A percentile compares a stretch with the other conserved stretches of the same genome.
These are phyloP conservation scores for Carex cristatella DNA, from an alignment of 176 grass and related monocot genomes.

Conservation along the genomic window DNA sequence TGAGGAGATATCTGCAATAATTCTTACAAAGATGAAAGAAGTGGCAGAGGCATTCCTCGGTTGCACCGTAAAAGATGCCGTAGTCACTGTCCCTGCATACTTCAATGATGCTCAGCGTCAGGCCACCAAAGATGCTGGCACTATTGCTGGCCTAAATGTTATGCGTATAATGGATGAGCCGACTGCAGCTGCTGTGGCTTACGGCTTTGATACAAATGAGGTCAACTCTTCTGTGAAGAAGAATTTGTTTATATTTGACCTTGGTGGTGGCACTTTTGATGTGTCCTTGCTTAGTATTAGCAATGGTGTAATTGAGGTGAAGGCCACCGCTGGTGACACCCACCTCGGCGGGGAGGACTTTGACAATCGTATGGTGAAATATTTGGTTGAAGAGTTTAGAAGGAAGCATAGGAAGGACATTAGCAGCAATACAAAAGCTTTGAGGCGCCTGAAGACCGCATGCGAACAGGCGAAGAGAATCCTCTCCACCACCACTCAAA, in stretches of 20 bases:
- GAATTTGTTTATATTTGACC: background rate
- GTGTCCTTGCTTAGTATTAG: background rate
- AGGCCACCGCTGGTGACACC: slow-evolving; percentile 7
- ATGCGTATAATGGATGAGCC: background rate
- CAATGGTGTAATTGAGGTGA: background rate
- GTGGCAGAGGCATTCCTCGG: background rate
- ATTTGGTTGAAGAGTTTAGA: background rate
- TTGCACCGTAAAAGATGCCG: background rate
- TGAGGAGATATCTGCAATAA: background rate
- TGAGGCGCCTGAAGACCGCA: background rate
- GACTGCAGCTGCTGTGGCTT: background rate
- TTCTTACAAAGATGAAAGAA: background rate
- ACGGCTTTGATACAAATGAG: background rate
- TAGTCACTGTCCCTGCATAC: background rate
- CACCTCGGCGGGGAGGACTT: background rate
- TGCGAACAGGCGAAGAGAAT: slow-evolving; percentile 23
- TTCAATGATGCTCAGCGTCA: background rate
- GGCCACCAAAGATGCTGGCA: background rate
- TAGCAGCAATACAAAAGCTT: background rate
- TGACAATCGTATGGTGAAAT: background rate
- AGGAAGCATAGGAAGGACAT: background rate
- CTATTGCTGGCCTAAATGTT: background rate
- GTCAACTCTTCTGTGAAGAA: background rate
- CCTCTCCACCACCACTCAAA: slow-evolving; percentile 26
- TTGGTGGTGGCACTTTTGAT: background rate